These are phyloP conservation scores for Penicillium nucicola DNA, from an alignment of 495 filamentous ascomycete genomes.

Conservation along the genomic window DNA sequence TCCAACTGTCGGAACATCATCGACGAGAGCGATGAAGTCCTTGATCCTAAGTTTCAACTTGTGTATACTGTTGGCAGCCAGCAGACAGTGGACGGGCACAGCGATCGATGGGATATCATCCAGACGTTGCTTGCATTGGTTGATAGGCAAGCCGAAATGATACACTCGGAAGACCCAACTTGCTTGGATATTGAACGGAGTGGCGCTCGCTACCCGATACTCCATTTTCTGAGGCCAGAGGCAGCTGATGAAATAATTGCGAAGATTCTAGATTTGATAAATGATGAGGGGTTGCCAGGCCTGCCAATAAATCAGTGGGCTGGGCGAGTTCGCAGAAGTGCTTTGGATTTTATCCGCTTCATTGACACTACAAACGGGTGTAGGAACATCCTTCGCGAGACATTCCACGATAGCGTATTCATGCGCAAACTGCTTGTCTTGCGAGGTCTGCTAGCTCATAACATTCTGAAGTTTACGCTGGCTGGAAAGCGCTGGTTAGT, in stretches of 20 bases:
- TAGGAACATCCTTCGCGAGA: not conserved
- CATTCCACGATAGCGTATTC: not conserved
- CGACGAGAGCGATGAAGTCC: not conserved
- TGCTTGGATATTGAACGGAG: not conserved
- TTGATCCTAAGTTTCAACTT: not conserved
- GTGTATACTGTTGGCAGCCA: not conserved
- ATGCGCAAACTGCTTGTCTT: slow-evolving; percentile 45
- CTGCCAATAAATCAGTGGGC: not conserved
- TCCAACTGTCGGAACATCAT: not conserved
- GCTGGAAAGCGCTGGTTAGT: slow-evolving; percentile 60
- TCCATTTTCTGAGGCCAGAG: not conserved
- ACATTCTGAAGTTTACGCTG: slow-evolving; percentile 51
- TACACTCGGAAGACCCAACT: not conserved
- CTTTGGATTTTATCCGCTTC: slow-evolving; percentile 1
- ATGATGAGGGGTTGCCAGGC: not conserved
- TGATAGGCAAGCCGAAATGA: not conserved
- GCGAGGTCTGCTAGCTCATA: slow-evolving; percentile 54
- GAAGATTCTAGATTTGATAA: not conserved
- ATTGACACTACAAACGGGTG: not conserved
- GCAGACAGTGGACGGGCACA: slow-evolving; percentile 1
- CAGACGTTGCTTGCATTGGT: not conserved
- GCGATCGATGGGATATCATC: not conserved
- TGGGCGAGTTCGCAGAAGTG: not conserved
- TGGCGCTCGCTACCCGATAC: not conserved
- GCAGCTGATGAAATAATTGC: not conserved